Percentiles rank a stretch among this genome's conserved stretches.
These are phyloP conservation scores for Senna tora DNA, from an alignment of 306 rosid species.

Conservation along the genomic window DNA sequence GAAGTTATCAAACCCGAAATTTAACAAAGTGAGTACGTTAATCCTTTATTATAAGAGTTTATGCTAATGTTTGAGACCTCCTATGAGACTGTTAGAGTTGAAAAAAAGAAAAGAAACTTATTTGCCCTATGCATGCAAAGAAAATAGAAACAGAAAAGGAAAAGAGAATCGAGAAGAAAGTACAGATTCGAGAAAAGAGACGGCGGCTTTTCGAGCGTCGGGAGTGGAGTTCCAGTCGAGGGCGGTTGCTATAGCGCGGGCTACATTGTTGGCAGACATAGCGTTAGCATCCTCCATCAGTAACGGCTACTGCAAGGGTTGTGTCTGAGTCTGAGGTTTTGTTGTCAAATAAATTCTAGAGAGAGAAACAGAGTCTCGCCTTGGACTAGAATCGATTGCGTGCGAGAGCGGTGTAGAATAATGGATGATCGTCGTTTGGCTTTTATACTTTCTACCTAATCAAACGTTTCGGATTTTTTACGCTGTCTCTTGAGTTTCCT, in stretches of 20 bases:
- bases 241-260: slow-evolving; percentile 81
- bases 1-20: neutral
- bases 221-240: slow-evolving; percentile 84
- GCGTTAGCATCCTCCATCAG: slow-evolving; percentile 60
- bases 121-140: slow-evolving; percentile 3
- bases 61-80: neutral
- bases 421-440: neutral
- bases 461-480: neutral
- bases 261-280: slow-evolving; percentile 63
- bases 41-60: neutral
- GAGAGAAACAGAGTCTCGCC: slow-evolving; percentile 8
- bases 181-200: slow-evolving; percentile 80
- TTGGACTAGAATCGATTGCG: slow-evolving; percentile 11
- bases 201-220: slow-evolving; percentile 72
- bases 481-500: neutral
- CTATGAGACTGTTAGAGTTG: neutral
- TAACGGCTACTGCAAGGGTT: slow-evolving; percentile 9
- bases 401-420: neutral
- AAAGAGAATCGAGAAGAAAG: slow-evolving; percentile 19
- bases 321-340: neutral
- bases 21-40: neutral
- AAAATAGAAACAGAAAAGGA: neutral
- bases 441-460: neutral
- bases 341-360: neutral
- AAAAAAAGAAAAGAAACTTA: neutral